phyloP scores from a whole-genome alignment of 1,284 basidiomycete genomes.

The Irpex rosettiformis region DNA sequence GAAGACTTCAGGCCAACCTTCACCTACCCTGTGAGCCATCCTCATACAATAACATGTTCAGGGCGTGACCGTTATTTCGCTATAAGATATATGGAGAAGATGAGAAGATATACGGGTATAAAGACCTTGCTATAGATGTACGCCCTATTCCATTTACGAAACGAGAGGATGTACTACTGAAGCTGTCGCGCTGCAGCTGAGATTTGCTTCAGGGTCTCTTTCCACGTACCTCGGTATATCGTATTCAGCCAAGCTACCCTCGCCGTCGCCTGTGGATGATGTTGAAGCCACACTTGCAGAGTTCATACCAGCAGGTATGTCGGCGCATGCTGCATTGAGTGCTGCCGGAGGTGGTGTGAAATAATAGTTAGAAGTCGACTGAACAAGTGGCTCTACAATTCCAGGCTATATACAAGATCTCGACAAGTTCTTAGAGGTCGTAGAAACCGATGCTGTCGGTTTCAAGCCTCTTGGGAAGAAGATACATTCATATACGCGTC shows the following conservation, averaged over 20 bases:
- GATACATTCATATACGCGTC: constrained; percentile 34
- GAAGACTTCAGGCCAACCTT: constrained; percentile 78
- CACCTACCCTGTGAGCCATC: constrained; percentile 71
- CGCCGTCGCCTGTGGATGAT: constrained; percentile 83
- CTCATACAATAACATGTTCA: not conserved
- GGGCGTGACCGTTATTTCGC: not conserved
- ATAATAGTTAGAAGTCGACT: too few species aligned
- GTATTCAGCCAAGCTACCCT: constrained; percentile 64
- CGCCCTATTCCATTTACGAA: not conserved
- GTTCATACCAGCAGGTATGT: constrained; percentile 74
- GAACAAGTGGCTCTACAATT: too few species aligned
- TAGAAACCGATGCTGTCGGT: constrained; percentile 67
- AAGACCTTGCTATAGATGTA: constrained; percentile 79
- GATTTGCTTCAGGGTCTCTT: constrained; percentile 87
- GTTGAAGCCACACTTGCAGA: constrained; percentile 75
- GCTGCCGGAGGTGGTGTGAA: too few species aligned
- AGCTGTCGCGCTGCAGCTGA: constrained; percentile 46
- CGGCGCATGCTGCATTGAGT: not conserved
- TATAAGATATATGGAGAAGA: constrained; percentile 89
- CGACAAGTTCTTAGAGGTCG: constrained; percentile 59
- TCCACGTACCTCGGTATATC: constrained; percentile 71
- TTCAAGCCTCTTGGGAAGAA: constrained; percentile 81
- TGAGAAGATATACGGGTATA: constrained; percentile 95
- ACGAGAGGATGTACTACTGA: not conserved
- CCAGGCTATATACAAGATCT: constrained; percentile 67